Percentiles rank a stretch among this genome's conserved stretches.
These are phyloP conservation scores for sunflower (Helianthus annuus) DNA, from an alignment of 129 eudicot species.

Conservation along the genomic window HanXRQr2.0-SUNRISE NC_035439.2:78324981-78325480, in stretches of 20 bases:
- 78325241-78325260: conserved; percentile 74
- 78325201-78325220: conserved; percentile 90
- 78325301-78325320: conserved; percentile 82
- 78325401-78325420: conserved; percentile 80
- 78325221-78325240: conserved; percentile 70
- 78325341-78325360: conserved; percentile 86
- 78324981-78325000: too few relatives aligned
- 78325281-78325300: conserved; percentile 66
- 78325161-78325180: conserved; percentile 53
- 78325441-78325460: conserved; percentile 84
- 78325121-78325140: conserved; percentile 19
- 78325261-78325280: conserved; percentile 69
- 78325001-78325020: too few relatives aligned
- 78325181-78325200: conserved; percentile 88
- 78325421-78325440: conserved; percentile 89
- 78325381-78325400: conserved; percentile 53
- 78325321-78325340: conserved; percentile 74
- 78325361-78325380: conserved; percentile 81
- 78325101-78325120: conserved; percentile 6
- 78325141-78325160: conserved; percentile 3
- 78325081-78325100: too few relatives aligned
- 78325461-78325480: conserved; percentile 69
- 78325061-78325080: too few relatives aligned
- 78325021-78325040: too few relatives aligned
- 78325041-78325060: too few relatives aligned